Conservation (phyloP, 345 rosid species). For the Isatis tinctoria region DNA sequence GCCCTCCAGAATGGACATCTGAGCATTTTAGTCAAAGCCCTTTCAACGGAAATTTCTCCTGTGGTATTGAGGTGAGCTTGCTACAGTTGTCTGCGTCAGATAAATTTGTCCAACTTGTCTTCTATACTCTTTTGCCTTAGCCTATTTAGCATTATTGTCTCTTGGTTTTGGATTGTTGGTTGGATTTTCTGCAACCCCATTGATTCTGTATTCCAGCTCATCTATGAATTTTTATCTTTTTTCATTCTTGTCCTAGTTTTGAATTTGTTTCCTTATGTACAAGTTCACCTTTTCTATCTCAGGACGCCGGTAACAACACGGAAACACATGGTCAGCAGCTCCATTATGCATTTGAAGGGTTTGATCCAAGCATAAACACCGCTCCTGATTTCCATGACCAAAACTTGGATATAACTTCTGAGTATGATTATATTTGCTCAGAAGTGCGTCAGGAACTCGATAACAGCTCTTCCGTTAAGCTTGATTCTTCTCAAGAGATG, state of each 20-base stretch:
- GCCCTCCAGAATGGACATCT: slow-evolving; percentile 36
- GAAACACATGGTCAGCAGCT: slow-evolving; percentile 34
- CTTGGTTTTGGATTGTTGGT: slow-evolving; percentile 1
- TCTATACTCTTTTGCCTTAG: background rate
- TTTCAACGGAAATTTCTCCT: slow-evolving; percentile 9
- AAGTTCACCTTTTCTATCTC: slow-evolving; percentile 33
- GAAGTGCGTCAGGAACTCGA: slow-evolving; percentile 43
- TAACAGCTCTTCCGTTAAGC: slow-evolving; percentile 36
- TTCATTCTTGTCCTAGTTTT: background rate
- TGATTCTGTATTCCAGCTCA: background rate
- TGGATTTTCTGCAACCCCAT: background rate
- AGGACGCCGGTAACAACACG: slow-evolving; percentile 40
- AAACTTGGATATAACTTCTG: slow-evolving; percentile 42
- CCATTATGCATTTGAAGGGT: slow-evolving; percentile 35
- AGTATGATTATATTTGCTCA: slow-evolving; percentile 45
- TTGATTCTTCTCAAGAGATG: slow-evolving; percentile 31
- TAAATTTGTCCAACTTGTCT: background rate
- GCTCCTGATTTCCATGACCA: slow-evolving; percentile 34
- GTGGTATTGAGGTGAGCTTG: slow-evolving; percentile 37
- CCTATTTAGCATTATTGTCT: too few relatives aligned
- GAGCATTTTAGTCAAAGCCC: slow-evolving; percentile 38
- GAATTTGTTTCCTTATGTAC: too few relatives aligned
- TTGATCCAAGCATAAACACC: slow-evolving; percentile 41
- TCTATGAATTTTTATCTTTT: background rate
- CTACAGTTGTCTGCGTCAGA: background rate